Evolutionary conservation across 2,329 filamentous ascomycete genomes (phyloP).

Genomic region (Colletotrichum caudatum): DNA sequence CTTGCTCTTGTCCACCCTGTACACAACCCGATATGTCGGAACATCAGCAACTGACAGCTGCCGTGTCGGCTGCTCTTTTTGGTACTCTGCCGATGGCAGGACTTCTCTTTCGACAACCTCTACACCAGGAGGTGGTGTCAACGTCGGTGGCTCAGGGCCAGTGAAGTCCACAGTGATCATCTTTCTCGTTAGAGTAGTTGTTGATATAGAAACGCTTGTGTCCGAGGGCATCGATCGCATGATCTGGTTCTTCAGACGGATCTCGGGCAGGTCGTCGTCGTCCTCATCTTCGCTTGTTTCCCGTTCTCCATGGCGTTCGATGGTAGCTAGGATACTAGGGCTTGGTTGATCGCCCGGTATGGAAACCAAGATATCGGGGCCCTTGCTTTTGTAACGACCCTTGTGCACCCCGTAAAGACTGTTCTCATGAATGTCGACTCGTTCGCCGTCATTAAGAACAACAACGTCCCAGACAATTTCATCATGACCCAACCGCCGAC

Average conservation of each 20-base stretch:
- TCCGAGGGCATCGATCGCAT: slow-evolving; percentile 66
- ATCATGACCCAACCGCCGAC: slow-evolving; percentile 60
- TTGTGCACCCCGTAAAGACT: slow-evolving; percentile 50
- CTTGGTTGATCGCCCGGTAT: slow-evolving; percentile 43
- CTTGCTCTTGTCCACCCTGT: slow-evolving; percentile 67
- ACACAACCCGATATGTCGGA: slow-evolving; percentile 68
- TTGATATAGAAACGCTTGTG: slow-evolving; percentile 70
- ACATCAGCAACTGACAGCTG: slow-evolving; percentile 44
- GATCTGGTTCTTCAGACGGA: slow-evolving; percentile 65
- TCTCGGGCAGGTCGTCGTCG: slow-evolving; percentile 60
- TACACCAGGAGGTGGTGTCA: slow-evolving; percentile 68
- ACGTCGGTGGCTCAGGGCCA: slow-evolving; percentile 61
- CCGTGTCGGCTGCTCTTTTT: slow-evolving; percentile 38
- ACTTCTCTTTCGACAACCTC: slow-evolving; percentile 69
- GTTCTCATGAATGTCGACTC: slow-evolving; percentile 65
- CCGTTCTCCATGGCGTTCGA: slow-evolving; percentile 50
- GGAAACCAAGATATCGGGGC: slow-evolving; percentile 43
- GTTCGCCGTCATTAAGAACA: slow-evolving; percentile 68
- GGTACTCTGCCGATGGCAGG: slow-evolving; percentile 54
- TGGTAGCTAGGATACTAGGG: slow-evolving; percentile 51
- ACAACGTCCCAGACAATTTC: slow-evolving; percentile 76
- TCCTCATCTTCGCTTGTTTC: slow-evolving; percentile 49
- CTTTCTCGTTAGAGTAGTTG: slow-evolving; percentile 69
- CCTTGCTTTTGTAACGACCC: slow-evolving; percentile 44
- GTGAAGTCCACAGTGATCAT: slow-evolving; percentile 74